These are phyloP conservation scores for Misopates orontium DNA, from an alignment of 257 asterid species.

Conservation along the genomic window DNA sequence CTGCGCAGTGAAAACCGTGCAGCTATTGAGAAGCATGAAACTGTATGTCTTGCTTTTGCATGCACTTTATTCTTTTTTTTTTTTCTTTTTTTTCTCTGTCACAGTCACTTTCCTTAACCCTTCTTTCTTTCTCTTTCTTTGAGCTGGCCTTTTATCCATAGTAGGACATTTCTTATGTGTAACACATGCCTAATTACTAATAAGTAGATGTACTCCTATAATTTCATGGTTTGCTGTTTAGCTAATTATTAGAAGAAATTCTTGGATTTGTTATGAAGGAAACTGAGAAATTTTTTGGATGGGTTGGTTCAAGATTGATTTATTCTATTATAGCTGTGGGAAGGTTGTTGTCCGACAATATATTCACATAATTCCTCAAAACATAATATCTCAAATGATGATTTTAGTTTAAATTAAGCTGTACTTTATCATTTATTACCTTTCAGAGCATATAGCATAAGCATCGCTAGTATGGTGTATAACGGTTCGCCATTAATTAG, in stretches of 20 bases:
- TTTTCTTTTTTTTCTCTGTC: constrained; percentile 11
- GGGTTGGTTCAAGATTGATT: background rate
- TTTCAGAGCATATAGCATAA: background rate
- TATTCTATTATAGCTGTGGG: background rate
- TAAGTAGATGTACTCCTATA: background rate
- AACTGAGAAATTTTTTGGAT: background rate
- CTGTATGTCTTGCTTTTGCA: constrained; percentile 54
- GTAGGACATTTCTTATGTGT: constrained; percentile 4
- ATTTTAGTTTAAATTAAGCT: background rate
- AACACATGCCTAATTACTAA: constrained; percentile 4
- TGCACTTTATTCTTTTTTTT: constrained; percentile 18
- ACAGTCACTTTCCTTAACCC: background rate
- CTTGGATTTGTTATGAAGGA: background rate
- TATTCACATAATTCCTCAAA: background rate
- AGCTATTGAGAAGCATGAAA: constrained; percentile 62
- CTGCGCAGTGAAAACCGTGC: constrained; percentile 68
- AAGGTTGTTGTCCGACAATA: background rate
- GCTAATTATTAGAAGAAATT: background rate
- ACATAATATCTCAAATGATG: too few relatives aligned
- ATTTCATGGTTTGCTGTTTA: background rate
- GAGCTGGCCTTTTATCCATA: background rate
- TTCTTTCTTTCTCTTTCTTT: constrained; percentile 10
- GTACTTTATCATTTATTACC: background rate
- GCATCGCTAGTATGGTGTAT: constrained; percentile 6
- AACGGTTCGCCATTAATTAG: background rate